These are phyloP conservation scores for Firmiana major DNA, from an alignment of 345 rosid species.

Conservation along the genomic window DNA sequence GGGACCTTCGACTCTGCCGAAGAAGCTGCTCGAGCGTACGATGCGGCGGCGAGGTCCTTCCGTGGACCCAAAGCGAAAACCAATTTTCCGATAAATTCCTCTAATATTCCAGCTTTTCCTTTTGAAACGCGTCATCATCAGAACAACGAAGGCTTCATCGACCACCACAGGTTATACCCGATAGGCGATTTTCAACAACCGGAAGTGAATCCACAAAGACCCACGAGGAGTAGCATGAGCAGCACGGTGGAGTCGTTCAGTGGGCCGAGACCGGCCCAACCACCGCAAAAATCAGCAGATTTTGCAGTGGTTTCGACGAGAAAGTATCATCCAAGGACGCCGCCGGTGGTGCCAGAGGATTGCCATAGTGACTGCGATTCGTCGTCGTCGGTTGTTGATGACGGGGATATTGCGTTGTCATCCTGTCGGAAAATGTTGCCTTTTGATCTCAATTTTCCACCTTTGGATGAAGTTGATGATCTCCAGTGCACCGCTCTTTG, in stretches of 20 bases:
- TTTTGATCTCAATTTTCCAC: conserved; percentile 89
- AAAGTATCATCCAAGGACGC: conserved; percentile 51
- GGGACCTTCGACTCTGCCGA: conserved; percentile 92
- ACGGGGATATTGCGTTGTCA: conserved; percentile 48
- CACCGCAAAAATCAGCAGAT: conserved; percentile 1
- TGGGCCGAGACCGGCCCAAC: conserved; percentile 56
- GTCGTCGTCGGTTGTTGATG: conserved; percentile 80
- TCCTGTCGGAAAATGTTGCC: conserved; percentile 46
- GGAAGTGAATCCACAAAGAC: conserved; percentile 48
- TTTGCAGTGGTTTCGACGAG: conserved; percentile 19
- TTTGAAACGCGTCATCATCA: conserved; percentile 20
- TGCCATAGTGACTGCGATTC: conserved; percentile 96
- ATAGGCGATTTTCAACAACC: conserved; percentile 36
- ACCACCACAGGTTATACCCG: conserved; percentile 38
- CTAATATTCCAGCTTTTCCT: conserved; percentile 19
- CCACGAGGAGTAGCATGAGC: conserved; percentile 87
- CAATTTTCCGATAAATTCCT: conserved; percentile 47
- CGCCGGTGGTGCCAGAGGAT: conserved; percentile 70
- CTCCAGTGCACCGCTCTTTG: conserved; percentile 79
- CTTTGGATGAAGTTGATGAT: conserved; percentile 70
- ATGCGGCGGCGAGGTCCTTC: conserved; percentile 69
- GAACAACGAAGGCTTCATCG: conserved; percentile 35
- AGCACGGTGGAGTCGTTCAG: conserved; percentile 94
- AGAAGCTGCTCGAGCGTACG: conserved; percentile 92
- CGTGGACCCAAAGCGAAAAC: conserved; percentile 93